These are phyloP conservation scores for Boehmeria nivea DNA, from an alignment of 306 rosid species.

Conservation along the genomic window DNA sequence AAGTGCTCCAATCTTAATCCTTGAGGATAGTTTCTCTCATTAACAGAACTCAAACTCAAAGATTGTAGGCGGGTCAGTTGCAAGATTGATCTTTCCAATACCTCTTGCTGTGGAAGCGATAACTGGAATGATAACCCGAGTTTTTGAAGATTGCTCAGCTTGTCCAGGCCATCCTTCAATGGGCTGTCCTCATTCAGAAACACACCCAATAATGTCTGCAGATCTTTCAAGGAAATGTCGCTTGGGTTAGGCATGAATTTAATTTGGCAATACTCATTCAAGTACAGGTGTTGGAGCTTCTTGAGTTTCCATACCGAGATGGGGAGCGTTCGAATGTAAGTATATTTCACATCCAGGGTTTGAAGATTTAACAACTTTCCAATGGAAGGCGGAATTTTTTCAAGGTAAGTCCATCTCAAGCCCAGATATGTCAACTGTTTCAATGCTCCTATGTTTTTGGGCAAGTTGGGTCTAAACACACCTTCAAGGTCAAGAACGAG, in stretches of 20 bases:
- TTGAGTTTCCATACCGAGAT: constrained; percentile 13
- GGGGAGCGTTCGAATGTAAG: background rate
- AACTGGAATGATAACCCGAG: constrained; percentile 15
- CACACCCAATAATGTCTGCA: constrained; percentile 10
- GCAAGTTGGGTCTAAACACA: constrained; percentile 21
- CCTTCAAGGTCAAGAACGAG: constrained; percentile 26
- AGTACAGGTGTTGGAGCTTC: constrained; percentile 16
- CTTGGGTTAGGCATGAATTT: background rate
- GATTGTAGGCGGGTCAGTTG: background rate
- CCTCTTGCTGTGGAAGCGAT: background rate
- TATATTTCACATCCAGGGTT: constrained; percentile 18
- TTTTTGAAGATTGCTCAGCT: constrained; percentile 16
- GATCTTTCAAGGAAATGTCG: background rate
- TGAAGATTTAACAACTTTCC: constrained; percentile 12
- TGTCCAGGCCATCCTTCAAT: background rate
- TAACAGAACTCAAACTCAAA: constrained; percentile 14
- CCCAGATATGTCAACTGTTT: constrained; percentile 13
- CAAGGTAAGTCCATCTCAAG: constrained; percentile 18
- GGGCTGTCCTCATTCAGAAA: constrained; percentile 3
- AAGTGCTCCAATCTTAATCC: background rate
- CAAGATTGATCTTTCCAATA: background rate
- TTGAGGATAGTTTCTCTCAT: background rate
- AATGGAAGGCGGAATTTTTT: constrained; percentile 6
- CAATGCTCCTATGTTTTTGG: constrained; percentile 1
- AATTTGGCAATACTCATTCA: constrained; percentile 4